A percentile compares a stretch with the other conserved stretches of the same genome.
phyloP scores from a whole-genome alignment of 306 rosid genomes.

The Ochetophila trinervis region DNA sequence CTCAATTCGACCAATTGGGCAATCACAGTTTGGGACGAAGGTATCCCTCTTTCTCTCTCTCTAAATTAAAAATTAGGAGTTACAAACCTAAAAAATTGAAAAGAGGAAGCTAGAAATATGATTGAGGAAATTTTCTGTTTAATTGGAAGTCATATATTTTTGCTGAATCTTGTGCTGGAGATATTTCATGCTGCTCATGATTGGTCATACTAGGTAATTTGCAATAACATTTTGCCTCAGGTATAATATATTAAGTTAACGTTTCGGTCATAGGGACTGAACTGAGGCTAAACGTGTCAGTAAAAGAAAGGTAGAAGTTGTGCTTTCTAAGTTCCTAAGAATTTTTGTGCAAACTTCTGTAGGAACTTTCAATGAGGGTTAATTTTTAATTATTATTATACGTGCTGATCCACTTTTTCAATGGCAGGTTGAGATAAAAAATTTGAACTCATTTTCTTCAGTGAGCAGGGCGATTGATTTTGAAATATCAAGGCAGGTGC shows the following conservation, averaged over 20 bases:
- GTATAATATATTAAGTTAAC: background rate
- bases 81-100: background rate
- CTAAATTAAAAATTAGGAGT: background rate
- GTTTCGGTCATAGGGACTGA: no score
- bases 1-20: conserved; percentile 85
- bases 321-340: no score
- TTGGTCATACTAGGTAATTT: background rate
- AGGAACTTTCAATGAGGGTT: background rate
- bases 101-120: background rate
- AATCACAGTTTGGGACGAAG: conserved; percentile 79
- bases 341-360: background rate
- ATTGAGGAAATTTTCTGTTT: background rate
- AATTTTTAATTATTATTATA: background rate
- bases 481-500: conserved; percentile 86
- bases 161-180: background rate
- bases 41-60: conserved; percentile 25
- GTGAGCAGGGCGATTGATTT: conserved; percentile 83
- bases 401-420: conserved; percentile 22
- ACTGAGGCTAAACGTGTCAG: no score
- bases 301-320: no score
- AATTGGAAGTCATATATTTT: background rate
- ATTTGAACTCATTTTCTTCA: conserved; percentile 79
- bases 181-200: background rate
- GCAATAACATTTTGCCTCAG: background rate
- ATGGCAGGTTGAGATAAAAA: conserved; percentile 92